Conservation (phyloP, 345 rosid genomes). For the Salix dunnii region DNA sequence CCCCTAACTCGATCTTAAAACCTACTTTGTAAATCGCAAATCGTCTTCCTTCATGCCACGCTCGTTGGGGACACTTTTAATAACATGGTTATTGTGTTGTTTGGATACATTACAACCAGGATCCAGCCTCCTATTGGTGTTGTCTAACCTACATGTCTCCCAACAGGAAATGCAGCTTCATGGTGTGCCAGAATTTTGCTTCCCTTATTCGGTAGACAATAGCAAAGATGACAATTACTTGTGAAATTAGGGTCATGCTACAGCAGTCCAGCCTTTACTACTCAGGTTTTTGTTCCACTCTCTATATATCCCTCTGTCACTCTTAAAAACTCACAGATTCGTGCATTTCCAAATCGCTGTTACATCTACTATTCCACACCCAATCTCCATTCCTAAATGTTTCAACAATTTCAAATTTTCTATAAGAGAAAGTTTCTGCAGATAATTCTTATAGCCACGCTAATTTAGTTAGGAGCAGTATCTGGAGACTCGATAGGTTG, state of each 20-base stretch:
- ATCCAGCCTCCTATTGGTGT: no score
- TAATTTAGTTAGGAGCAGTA: neutral
- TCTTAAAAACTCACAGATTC: neutral
- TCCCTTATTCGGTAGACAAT: neutral
- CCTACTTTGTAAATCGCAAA: no score
- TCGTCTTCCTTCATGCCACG: no score
- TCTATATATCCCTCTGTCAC: neutral
- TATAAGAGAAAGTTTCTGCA: neutral
- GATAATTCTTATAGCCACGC: neutral
- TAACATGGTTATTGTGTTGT: no score
- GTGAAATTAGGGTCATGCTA: neutral
- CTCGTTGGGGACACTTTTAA: no score
- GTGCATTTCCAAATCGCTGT: neutral
- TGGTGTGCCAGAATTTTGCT: neutral
- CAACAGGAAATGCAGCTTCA: neutral
- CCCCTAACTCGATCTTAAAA: fast-evolving
- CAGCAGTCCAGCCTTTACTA: neutral
- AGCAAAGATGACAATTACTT: neutral
- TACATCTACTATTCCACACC: neutral
- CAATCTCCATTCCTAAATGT: neutral
- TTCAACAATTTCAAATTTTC: neutral
- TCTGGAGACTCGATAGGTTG: neutral
- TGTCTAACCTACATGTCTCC: neutral
- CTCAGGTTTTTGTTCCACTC: neutral
- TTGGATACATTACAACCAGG: no score